Base-by-base conservation (phyloP, 805 yeast species). In the Ogataea kodamae region DNA sequence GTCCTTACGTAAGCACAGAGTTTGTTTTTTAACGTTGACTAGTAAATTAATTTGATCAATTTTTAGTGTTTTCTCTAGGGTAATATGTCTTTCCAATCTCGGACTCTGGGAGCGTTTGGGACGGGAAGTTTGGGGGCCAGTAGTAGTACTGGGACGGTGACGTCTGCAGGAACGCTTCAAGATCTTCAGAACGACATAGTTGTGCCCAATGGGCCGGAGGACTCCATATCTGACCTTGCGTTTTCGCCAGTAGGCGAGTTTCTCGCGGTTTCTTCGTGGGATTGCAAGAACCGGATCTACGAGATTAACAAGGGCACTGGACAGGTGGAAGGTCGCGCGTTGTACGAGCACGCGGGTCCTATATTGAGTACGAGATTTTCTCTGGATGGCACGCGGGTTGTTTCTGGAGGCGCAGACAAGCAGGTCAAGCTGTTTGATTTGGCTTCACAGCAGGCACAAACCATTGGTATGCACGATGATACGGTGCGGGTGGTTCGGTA, bases 331-430 rank as follows among this genome's bases (percentile, higher is more conserved):
- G 96, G 96, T 6, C 65, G 95, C 30, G 96, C 97, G 0, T 57
- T 89, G 52, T 89, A 72, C 59, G 95, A 85, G 54, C 97, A 90
- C 56, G 85, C 81, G 22, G 96, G 75, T 0, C 96, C 97, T 0
- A 95, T 85, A 3, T 64, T 92, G 33, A 63, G 82, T 9, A 77
- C 89, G 2, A 72, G 87, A 49, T 90, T 96, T 90, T 74, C 88
- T 18, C 49, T 60, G 11, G 97, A 92, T 52, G 97, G 98, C 15
- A 68, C 90, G 6, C 81, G 88, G 53, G 84, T 92, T 11, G 76
- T 83, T 25, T 77, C 88, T 42, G 95, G 95, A 40, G 96, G 96
- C 29, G 81, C 85, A 38, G 98, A 92, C 61, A 88, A 88, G 54
- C 84, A 79, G 30, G 95, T 88, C 9, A 77, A 82, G 44, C 54